Evolutionary conservation across 1,284 basidiomycete species (phyloP).

Genomic region (Ustilago sp.): DNA sequence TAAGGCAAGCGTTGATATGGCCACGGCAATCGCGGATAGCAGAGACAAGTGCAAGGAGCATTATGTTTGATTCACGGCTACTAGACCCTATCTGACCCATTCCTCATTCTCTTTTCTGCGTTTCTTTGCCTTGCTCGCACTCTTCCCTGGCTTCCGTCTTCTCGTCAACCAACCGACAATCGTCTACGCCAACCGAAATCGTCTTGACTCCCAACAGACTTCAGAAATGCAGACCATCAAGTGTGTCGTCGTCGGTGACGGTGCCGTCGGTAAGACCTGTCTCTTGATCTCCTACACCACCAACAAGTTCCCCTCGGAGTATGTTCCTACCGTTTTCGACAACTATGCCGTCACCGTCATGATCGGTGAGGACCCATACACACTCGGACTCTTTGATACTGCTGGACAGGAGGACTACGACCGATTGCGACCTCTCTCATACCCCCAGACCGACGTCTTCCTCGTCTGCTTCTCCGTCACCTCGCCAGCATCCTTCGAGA

Average conservation of each 20-base stretch:
- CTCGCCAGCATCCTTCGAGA: slow-evolving; percentile 97
- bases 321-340: slow-evolving; percentile 94
- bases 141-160: too few relatives aligned
- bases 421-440: slow-evolving; percentile 96
- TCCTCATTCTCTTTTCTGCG: background rate
- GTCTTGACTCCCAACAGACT: slow-evolving; percentile 2
- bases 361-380: slow-evolving; percentile 99
- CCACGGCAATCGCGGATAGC: background rate
- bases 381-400: slow-evolving; percentile 97
- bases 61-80: background rate
- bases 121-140: background rate
- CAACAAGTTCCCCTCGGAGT: slow-evolving; percentile 82
- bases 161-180: background rate
- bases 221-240: slow-evolving; percentile 69
- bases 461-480: slow-evolving; percentile 99
- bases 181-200: background rate
- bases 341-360: slow-evolving; percentile 99
- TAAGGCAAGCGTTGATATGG: background rate
- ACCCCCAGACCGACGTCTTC: slow-evolving; percentile 99
- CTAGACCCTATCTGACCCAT: background rate
- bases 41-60: background rate
- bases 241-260: slow-evolving; percentile 99
- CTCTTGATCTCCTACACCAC: slow-evolving; percentile 99
- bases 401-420: slow-evolving; percentile 99
- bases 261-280: slow-evolving; percentile 99